These are phyloP conservation scores for Phyllosticta citrichinensis DNA, from an alignment of 2,329 filamentous ascomycete genomes.

Conservation along the genomic window DNA sequence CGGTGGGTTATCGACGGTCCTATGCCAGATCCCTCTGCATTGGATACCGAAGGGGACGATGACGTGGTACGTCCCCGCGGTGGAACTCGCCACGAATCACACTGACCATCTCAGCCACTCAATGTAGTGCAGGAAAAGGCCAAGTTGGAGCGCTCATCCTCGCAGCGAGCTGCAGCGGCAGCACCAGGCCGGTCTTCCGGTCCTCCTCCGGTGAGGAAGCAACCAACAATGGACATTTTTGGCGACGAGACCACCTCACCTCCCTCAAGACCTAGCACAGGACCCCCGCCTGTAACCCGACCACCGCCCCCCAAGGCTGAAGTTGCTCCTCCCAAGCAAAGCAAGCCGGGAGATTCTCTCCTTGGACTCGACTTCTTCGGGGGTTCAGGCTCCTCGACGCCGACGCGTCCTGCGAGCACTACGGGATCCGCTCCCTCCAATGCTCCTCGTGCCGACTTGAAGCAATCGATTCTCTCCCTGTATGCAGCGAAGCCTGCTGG, in stretches of 20 bases:
- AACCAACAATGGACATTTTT: slow-evolving; percentile 63
- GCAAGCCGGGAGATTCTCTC: slow-evolving; percentile 73
- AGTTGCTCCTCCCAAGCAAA: slow-evolving; percentile 46
- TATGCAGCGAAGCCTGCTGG: slow-evolving; percentile 78
- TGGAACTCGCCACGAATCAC: background rate
- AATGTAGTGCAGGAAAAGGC: slow-evolving; percentile 61
- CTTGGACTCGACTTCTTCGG: slow-evolving; percentile 90
- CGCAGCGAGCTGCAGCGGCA: slow-evolving; percentile 38
- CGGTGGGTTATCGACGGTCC: slow-evolving; percentile 98
- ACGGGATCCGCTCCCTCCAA: slow-evolving; percentile 44
- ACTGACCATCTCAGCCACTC: slow-evolving; percentile 41
- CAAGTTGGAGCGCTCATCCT: slow-evolving; percentile 53
- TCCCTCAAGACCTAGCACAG: slow-evolving; percentile 59
- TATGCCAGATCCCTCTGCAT: slow-evolving; percentile 81
- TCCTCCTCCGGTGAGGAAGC: slow-evolving; percentile 6
- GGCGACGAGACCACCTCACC: slow-evolving; percentile 61
- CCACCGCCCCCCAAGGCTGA: slow-evolving; percentile 57
- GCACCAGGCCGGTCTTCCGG: slow-evolving; percentile 23
- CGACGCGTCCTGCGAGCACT: slow-evolving; percentile 69
- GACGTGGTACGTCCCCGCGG: slow-evolving; percentile 55
- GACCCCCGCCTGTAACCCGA: slow-evolving; percentile 47
- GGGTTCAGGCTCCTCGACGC: slow-evolving; percentile 46
- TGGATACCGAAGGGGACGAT: slow-evolving; percentile 78
- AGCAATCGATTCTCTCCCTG: slow-evolving; percentile 92
- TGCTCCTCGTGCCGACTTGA: slow-evolving; percentile 74